Evolutionary conservation across 768 basidiomycete genomes (phyloP).

Genomic region (Termitomyces sp.): DNA sequence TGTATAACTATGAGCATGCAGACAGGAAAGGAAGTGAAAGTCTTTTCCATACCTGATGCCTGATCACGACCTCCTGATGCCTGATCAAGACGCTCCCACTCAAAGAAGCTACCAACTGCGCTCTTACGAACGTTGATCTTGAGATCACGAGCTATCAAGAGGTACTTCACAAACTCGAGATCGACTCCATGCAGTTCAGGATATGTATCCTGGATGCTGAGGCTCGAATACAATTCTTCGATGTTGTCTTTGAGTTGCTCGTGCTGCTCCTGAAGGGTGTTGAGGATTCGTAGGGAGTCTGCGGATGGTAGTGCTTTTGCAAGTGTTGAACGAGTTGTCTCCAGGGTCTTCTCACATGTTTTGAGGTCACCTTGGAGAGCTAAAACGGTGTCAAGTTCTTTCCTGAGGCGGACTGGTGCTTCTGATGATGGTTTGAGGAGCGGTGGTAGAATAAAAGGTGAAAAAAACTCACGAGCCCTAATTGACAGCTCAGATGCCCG

Average conservation of each 20-base stretch:
- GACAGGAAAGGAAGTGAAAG: too few species aligned
- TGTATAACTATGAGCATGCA: too few species aligned
- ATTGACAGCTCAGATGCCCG: conserved; percentile 27
- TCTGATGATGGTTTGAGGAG: conserved; percentile 7
- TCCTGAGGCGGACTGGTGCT: conserved; percentile 18
- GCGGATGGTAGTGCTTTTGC: too few species aligned
- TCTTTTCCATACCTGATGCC: too few species aligned
- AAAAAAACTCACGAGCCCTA: conserved; percentile 24
- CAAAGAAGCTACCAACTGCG: too few species aligned
- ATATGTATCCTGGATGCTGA: neutral
- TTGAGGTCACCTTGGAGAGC: neutral
- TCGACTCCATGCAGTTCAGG: neutral
- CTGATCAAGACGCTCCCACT: too few species aligned
- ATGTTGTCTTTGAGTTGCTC: too few species aligned
- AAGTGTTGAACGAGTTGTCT: neutral
- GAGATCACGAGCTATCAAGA: neutral
- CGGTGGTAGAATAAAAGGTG: too few species aligned
- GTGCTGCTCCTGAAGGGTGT: too few species aligned
- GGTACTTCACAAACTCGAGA: neutral
- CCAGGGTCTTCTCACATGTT: neutral
- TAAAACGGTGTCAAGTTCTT: neutral
- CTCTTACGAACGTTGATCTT: neutral
- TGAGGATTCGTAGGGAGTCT: too few species aligned
- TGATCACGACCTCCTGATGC: too few species aligned
- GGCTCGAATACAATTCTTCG: neutral